Percentiles rank a stretch among this genome's conserved stretches.
These are phyloP conservation scores for Penicillium sp. DNA, from an alignment of 2,329 filamentous ascomycete species.

Conservation along the genomic window DNA sequence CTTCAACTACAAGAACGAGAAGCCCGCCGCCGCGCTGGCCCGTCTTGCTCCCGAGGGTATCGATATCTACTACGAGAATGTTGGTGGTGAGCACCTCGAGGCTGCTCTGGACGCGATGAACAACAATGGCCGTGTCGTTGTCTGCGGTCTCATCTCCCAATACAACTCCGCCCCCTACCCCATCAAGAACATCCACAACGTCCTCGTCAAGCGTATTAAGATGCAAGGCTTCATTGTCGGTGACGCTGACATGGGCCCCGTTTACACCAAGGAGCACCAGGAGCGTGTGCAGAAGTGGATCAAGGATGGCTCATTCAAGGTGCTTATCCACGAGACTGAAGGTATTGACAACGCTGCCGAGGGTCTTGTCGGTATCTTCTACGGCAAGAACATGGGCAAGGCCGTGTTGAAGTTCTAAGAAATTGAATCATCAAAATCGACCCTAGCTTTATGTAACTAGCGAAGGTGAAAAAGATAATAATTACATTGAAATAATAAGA, in stretches of 20 bases:
- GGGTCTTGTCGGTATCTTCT: constrained; percentile 73
- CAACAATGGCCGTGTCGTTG: constrained; percentile 65
- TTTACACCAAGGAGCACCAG: constrained; percentile 71
- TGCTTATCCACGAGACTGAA: constrained; percentile 67
- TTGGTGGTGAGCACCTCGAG: constrained; percentile 74
- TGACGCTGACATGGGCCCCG: constrained; percentile 67
- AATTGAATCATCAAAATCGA: not conserved
- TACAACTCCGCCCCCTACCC: constrained; percentile 75
- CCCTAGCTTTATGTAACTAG: not conserved
- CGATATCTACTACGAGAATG: constrained; percentile 84
- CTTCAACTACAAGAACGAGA: constrained; percentile 89
- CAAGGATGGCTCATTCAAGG: constrained; percentile 73
- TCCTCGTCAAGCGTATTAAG: constrained; percentile 68
- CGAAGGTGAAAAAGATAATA: not conserved
- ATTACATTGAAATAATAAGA: constrained; percentile 19
- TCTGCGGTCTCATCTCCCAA: constrained; percentile 71
- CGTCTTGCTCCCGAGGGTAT: constrained; percentile 75
- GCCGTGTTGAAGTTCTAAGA: constrained; percentile 70
- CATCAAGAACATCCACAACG: constrained; percentile 65
- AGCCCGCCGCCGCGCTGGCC: constrained; percentile 66
- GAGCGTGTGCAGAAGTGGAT: constrained; percentile 77
- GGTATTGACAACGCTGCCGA: constrained; percentile 78
- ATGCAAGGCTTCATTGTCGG: constrained; percentile 76
- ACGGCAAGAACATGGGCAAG: constrained; percentile 85
- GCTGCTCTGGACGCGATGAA: constrained; percentile 69